Percentiles rank a stretch among this genome's conserved stretches.
phyloP scores from a whole-genome alignment of 176 grass and related monocot genomes.

The Luzula sylvatica region DNA sequence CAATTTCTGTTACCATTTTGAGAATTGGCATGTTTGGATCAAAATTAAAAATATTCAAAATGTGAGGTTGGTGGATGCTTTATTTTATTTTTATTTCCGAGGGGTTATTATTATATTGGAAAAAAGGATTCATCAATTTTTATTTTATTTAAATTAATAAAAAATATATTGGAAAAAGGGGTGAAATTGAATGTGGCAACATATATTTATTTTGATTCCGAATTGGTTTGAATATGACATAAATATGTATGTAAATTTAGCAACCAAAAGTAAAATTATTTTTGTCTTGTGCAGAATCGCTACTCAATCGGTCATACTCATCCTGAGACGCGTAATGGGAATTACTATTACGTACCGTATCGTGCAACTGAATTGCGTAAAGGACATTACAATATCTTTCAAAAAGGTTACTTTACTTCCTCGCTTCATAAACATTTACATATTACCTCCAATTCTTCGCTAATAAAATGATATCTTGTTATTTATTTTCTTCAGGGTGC shows the following conservation, averaged over 20 bases:
- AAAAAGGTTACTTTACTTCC: constrained; percentile 43
- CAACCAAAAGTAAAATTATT: constrained; percentile 1
- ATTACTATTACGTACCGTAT: constrained; percentile 54
- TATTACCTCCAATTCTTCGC: constrained; percentile 2
- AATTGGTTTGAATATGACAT: not conserved
- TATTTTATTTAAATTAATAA: no score
- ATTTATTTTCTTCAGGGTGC: constrained; percentile 50
- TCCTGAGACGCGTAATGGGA: constrained; percentile 41
- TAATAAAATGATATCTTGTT: constrained; percentile 1
- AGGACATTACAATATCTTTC: constrained; percentile 46
- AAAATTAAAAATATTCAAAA: no score
- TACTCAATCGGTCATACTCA: constrained; percentile 37
- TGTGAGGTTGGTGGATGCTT: no score
- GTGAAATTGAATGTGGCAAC: no score
- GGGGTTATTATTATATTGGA: no score
- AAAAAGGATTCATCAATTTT: no score
- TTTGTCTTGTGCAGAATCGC: constrained; percentile 40
- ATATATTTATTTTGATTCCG: not conserved
- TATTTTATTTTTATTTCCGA: no score
- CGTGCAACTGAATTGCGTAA: constrained; percentile 52
- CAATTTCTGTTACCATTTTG: not conserved
- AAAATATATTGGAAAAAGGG: no score
- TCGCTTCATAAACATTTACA: not conserved
- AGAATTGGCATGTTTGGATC: not conserved
- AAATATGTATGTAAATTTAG: constrained; percentile 5